A percentile compares a stretch with the other conserved stretches of the same genome.
phyloP scores from a whole-genome alignment of 2,329 filamentous ascomycete species.

The Nemania sp. region DNA sequence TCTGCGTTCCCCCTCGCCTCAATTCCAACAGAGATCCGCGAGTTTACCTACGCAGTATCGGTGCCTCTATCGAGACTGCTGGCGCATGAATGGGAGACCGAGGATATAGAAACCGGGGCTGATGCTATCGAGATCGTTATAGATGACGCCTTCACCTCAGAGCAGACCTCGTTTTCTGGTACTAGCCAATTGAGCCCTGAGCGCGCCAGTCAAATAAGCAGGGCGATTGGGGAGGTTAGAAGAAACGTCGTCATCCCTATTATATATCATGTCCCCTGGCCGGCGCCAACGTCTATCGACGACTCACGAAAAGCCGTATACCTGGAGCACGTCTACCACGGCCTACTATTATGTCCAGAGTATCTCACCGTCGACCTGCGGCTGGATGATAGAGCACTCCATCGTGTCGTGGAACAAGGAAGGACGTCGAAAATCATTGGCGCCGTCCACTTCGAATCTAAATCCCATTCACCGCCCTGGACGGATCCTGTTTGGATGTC shows the following conservation, averaged over 20 bases:
- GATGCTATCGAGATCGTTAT: conserved; percentile 69
- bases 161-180: not conserved
- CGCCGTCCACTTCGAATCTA: conserved; percentile 49
- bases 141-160: conserved; percentile 29
- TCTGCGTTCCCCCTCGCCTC: conserved; percentile 67
- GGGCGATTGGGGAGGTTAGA: conserved; percentile 61
- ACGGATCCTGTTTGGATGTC: conserved; percentile 56
- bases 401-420: conserved; percentile 53
- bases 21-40: conserved; percentile 61
- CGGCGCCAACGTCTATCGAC: conserved; percentile 31
- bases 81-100: conserved; percentile 58
- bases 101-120: conserved; percentile 66
- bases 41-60: conserved; percentile 69
- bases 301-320: conserved; percentile 46
- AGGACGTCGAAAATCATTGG: conserved; percentile 66
- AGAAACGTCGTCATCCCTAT: conserved; percentile 64
- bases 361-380: conserved; percentile 65
- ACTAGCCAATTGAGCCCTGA: conserved; percentile 25
- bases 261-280: conserved; percentile 54
- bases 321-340: conserved; percentile 60
- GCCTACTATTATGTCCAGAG: conserved; percentile 64
- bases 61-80: conserved; percentile 62
- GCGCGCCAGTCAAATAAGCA: conserved; percentile 57
- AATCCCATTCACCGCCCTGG: conserved; percentile 54
- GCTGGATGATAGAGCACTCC: conserved; percentile 55